Conservation (phyloP, 2,329 filamentous ascomycete genomes). For the Rutstroemia sp. region DNA sequence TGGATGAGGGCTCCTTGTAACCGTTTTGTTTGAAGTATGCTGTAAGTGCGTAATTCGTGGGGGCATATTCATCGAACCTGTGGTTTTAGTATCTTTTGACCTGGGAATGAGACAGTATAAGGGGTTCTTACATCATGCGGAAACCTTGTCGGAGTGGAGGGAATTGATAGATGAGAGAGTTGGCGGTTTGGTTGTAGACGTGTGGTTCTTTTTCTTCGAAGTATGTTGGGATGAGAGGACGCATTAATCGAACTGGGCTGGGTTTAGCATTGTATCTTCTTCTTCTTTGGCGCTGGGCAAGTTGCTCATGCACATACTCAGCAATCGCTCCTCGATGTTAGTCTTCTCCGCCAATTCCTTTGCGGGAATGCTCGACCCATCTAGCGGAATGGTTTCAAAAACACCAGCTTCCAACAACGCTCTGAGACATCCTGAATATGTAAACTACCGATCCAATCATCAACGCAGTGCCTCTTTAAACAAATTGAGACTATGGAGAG, state of each 20-base stretch:
- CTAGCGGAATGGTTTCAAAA: constrained; percentile 18
- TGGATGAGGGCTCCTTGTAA: constrained; percentile 17
- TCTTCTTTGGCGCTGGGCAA: neutral
- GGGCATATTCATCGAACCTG: constrained; percentile 21
- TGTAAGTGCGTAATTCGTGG: constrained; percentile 13
- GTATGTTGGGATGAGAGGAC: neutral
- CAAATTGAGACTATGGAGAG: neutral
- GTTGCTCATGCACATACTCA: neutral
- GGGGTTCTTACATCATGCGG: constrained; percentile 10
- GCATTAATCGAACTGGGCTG: neutral
- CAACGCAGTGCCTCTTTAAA: neutral
- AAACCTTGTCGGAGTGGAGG: neutral
- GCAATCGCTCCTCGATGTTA: constrained; percentile 18
- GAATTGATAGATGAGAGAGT: neutral
- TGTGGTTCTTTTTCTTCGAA: neutral
- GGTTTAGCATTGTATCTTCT: constrained; percentile 13
- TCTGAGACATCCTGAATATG: constrained; percentile 12
- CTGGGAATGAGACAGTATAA: too few relatives aligned
- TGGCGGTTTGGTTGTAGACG: neutral
- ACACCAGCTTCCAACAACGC: constrained; percentile 21
- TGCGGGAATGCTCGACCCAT: constrained; percentile 15
- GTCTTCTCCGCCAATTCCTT: constrained; percentile 19
- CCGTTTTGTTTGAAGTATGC: constrained; percentile 21
- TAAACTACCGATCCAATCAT: neutral
- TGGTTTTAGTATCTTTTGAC: neutral